Percentiles rank a stretch among this genome's conserved stretches.
These are phyloP conservation scores for Euphorbia peplus DNA, from an alignment of 345 rosid species.

Conservation along the genomic window DNA sequence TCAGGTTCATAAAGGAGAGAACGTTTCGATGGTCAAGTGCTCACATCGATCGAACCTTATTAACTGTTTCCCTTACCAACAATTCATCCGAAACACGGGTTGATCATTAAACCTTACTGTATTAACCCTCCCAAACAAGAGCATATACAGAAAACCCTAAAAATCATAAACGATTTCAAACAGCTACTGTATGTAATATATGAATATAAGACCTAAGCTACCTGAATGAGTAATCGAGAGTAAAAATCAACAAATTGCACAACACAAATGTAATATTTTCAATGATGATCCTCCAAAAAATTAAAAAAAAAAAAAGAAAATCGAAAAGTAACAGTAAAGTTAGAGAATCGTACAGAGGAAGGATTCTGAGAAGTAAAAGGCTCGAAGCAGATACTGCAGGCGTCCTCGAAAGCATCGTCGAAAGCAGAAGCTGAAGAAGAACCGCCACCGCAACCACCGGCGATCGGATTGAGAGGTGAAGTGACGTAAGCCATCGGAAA, in stretches of 20 bases:
- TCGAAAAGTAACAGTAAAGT: neutral
- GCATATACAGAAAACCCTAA: neutral
- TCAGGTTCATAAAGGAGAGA: too few relatives aligned
- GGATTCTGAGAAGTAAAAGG: constrained; percentile 65
- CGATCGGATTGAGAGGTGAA: constrained; percentile 24
- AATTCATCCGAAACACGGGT: too few relatives aligned
- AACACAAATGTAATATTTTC: too few relatives aligned
- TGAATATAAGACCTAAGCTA: neutral
- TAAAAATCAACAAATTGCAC: neutral
- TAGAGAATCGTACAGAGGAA: constrained; percentile 42
- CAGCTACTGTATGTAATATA: neutral
- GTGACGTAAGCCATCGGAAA: constrained; percentile 23
- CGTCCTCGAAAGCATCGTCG: constrained; percentile 57
- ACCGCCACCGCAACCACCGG: neutral
- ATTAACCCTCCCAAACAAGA: neutral
- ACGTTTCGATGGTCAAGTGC: too few relatives aligned
- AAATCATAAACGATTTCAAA: neutral
- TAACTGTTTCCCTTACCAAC: too few relatives aligned
- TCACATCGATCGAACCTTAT: too few relatives aligned
- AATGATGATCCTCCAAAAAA: neutral
- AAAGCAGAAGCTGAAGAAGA: constrained; percentile 24
- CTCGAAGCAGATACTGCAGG: constrained; percentile 90
- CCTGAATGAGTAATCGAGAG: neutral
- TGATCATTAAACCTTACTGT: too few relatives aligned
- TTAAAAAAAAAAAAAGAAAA: neutral